Evolutionary conservation across 225 moss, liverwort and hornwort species (phyloP).

Genomic region (Anthoceros angustus): DNA sequence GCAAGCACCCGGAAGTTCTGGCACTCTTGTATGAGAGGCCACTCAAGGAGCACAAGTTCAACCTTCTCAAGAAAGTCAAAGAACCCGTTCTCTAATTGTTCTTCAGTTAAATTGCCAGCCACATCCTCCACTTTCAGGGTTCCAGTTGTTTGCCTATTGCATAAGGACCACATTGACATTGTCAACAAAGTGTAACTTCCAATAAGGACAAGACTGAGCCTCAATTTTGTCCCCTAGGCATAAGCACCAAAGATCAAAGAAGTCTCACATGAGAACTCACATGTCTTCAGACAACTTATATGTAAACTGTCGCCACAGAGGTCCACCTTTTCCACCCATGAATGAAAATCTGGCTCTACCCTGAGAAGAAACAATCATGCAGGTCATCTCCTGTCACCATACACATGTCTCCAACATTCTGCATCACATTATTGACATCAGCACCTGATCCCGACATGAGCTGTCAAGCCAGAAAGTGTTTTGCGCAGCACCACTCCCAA

Average conservation of each 20-base stretch:
- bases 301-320: constrained; percentile 73
- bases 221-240: neutral
- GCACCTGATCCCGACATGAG: constrained; percentile 80
- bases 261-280: constrained; percentile 12
- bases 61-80: constrained; percentile 75
- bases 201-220: neutral
- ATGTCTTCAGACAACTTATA: constrained; percentile 25
- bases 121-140: constrained; percentile 61
- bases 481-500: constrained; percentile 52
- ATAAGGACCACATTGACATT: constrained; percentile 20
- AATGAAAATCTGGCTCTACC: constrained; percentile 94
- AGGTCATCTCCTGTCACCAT: neutral
- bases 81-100: constrained; percentile 51
- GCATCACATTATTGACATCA: neutral
- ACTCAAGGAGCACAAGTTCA: neutral
- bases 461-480: constrained; percentile 98
- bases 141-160: constrained; percentile 42
- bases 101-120: constrained; percentile 43
- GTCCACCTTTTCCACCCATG: constrained; percentile 95
- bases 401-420: neutral
- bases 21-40: too few relatives aligned
- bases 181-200: neutral
- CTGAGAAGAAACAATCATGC: constrained; percentile 17
- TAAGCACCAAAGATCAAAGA: too few relatives aligned
- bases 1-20: neutral